These are phyloP conservation scores for Penicillium canariense DNA, from an alignment of 495 filamentous ascomycete species.

Conservation along the genomic window DNA sequence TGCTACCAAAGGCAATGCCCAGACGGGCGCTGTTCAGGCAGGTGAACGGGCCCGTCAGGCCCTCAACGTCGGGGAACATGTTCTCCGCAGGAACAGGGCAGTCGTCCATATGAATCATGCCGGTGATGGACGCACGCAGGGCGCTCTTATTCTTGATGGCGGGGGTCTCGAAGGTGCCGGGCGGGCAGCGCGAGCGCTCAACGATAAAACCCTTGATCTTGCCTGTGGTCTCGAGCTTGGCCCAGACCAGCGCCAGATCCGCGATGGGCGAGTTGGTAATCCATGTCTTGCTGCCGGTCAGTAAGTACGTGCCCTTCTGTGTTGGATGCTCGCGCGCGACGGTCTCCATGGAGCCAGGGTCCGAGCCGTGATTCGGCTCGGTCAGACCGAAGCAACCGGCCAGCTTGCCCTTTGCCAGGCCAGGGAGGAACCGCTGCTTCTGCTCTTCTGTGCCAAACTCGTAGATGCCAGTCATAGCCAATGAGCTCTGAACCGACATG, in stretches of 20 bases:
- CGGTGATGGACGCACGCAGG: slow-evolving; percentile 87
- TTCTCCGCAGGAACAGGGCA: slow-evolving; percentile 87
- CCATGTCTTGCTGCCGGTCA: slow-evolving; percentile 94
- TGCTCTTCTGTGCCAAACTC: slow-evolving; percentile 87
- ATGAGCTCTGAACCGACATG: slow-evolving; percentile 92
- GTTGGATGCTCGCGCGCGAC: slow-evolving; percentile 79
- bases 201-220: slow-evolving; percentile 96
- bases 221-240: slow-evolving; percentile 82
- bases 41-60: slow-evolving; percentile 83
- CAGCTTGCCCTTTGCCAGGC: slow-evolving; percentile 81
- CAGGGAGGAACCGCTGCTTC: slow-evolving; percentile 83
- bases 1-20: slow-evolving; percentile 90
- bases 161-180: slow-evolving; percentile 88
- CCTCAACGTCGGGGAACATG: slow-evolving; percentile 91
- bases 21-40: slow-evolving; percentile 91
- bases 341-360: slow-evolving; percentile 95
- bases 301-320: slow-evolving; percentile 77
- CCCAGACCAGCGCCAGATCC: slow-evolving; percentile 91
- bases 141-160: slow-evolving; percentile 94
- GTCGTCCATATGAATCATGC: slow-evolving; percentile 94
- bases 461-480: slow-evolving; percentile 96
- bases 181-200: slow-evolving; percentile 74
- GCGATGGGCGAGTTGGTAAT: slow-evolving; percentile 97
- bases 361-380: slow-evolving; percentile 96
- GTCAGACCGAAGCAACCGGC: slow-evolving; percentile 93